Conservation (phyloP, 1,139 yeast genomes). For the Diutina mesorugosa region DNA sequence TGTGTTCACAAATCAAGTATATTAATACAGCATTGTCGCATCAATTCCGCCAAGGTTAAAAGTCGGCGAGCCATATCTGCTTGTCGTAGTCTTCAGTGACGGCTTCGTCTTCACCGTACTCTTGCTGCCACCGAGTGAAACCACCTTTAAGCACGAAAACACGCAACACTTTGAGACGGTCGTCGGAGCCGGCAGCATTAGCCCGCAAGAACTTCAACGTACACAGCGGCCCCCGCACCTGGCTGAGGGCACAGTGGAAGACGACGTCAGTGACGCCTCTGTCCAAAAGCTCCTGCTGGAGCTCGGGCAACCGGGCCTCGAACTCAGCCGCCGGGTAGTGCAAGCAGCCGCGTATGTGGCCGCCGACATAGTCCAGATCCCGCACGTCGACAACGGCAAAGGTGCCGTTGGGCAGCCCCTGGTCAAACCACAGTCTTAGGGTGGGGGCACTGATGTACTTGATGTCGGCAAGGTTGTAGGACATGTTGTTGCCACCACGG, state of each 20-base stretch:
- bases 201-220: slow-evolving; percentile 56
- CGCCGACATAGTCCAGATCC: slow-evolving; percentile 58
- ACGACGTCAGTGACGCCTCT: slow-evolving; percentile 41
- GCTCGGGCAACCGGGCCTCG: slow-evolving; percentile 24
- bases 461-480: slow-evolving; percentile 11
- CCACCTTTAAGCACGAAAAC: slow-evolving; percentile 78
- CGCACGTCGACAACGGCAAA: slow-evolving; percentile 77
- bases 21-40: background rate
- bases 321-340: slow-evolving; percentile 52
- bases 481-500: background rate
- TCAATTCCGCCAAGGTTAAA: background rate
- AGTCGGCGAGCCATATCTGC: slow-evolving; percentile 35
- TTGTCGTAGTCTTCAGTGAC: slow-evolving; percentile 59
- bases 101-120: slow-evolving; percentile 50
- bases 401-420: slow-evolving; percentile 24
- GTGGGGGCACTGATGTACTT: slow-evolving; percentile 31
- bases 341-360: slow-evolving; percentile 54
- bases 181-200: slow-evolving; percentile 15
- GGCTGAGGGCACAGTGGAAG: slow-evolving; percentile 84
- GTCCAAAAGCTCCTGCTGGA: slow-evolving; percentile 20
- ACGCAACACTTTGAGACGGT: slow-evolving; percentile 24
- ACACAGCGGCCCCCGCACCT: slow-evolving; percentile 82
- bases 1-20: background rate
- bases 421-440: slow-evolving; percentile 31
- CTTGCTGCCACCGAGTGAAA: slow-evolving; percentile 68